Evolutionary conservation across 2,329 filamentous ascomycete species (phyloP).

Genomic region (Parastagonospora nodorum): DNA sequence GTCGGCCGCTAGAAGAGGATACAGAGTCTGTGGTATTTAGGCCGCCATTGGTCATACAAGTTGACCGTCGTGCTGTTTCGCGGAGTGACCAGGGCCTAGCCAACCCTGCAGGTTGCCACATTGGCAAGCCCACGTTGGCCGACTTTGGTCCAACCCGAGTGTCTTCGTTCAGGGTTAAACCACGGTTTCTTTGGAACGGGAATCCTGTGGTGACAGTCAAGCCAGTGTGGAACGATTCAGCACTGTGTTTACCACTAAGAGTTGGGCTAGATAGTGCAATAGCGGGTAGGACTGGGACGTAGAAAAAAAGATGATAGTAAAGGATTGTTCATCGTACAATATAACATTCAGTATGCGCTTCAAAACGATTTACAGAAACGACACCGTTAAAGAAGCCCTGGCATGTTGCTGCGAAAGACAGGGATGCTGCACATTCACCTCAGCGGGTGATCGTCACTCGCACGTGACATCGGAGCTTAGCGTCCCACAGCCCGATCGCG

Average conservation of each 20-base stretch:
- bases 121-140: background rate
- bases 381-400: slow-evolving; percentile 12
- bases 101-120: slow-evolving; percentile 1
- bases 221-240: too few relatives aligned
- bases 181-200: too few relatives aligned
- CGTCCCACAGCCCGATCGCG: slow-evolving; percentile 23
- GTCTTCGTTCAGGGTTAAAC: background rate
- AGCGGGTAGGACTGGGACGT: too few relatives aligned
- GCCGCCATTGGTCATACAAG: background rate
- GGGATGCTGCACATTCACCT: background rate
- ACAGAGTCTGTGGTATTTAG: background rate
- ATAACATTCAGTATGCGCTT: too few relatives aligned
- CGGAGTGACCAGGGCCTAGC: slow-evolving; percentile 1
- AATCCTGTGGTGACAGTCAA: too few relatives aligned
- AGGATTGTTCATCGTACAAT: too few relatives aligned
- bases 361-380: too few relatives aligned
- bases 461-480: slow-evolving; percentile 33
- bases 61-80: background rate
- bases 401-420: background rate
- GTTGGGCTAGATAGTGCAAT: too few relatives aligned
- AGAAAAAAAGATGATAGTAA: too few relatives aligned
- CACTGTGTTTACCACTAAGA: too few relatives aligned
- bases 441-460: slow-evolving; percentile 3
- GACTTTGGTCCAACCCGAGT: background rate
- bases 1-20: background rate